Base-by-base conservation (phyloP, 495 filamentous ascomycete species). In the Penicillium arizonense region DNA sequence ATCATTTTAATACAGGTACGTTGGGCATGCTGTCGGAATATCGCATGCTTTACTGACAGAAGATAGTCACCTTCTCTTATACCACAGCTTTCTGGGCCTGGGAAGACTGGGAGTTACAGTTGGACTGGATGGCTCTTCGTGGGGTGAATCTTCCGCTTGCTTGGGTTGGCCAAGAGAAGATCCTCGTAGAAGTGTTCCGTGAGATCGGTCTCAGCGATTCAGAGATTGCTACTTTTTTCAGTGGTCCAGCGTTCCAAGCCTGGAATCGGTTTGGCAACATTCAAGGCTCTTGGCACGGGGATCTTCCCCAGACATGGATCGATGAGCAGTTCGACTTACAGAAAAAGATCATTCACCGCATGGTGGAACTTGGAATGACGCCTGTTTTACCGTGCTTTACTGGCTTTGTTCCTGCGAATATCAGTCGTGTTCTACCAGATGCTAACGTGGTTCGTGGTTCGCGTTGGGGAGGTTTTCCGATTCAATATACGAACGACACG, bases 251-350 rank as follows among this genome's bases (percentile, higher is more conserved):
- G 0, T 82, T 82, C 42, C 72, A 78, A 48, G 71, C 77, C n/a
- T 82, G 79, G 79, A 80, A 82, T 39, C 72, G 75, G 8, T 77
- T 82, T 48, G 79, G 77, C 4, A 82, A 82, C 41, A 80, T 80
- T 34, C 78, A 81, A 57, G 77, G 77, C 1, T 76, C 70, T 4
- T 78, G 74, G 75, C 63, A 63, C 20, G 76, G 74, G 13, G 58
- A 67, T 13, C 47, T 79, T n/a, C 77, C 77, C 1, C 52, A 57
- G 28, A 47, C 55, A 14, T 82, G 77, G 77, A 70, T 80, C 33
- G 68, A 78, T 35, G 47, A 56, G 20, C 78, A 80, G 51, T 77
- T 75, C 45, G 64, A 62, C 0, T 47, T 82, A 28, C 72, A 79
- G 50, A 70, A 76, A 57, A 69, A 79, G 51, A 80, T 82, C 48